Evolutionary conservation across 441 rosid genomes (phyloP).

Genomic region (Syzygium syzygioides): DNA sequence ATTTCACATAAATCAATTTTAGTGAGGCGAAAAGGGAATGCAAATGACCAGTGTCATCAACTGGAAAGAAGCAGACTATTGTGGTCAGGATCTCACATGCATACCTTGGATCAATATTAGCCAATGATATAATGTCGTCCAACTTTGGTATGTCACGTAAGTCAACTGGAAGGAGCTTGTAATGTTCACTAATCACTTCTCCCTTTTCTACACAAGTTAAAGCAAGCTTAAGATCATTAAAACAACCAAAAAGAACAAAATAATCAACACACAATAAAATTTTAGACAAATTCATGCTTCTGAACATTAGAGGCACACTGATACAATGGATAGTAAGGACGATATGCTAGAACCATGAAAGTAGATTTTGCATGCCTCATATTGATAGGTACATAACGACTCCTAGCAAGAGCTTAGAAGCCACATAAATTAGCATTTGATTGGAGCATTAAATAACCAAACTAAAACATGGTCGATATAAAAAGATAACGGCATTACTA

Average conservation of each 20-base stretch:
- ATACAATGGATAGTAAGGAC: background rate
- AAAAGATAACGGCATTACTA: background rate
- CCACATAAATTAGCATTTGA: background rate
- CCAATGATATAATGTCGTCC: slow-evolving; percentile 59
- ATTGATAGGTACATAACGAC: background rate
- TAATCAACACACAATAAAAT: background rate
- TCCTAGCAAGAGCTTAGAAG: background rate
- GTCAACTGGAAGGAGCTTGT: slow-evolving; percentile 90
- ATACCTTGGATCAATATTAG: slow-evolving; percentile 86
- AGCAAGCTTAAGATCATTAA: background rate
- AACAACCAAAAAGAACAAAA: background rate
- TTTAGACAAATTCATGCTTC: background rate
- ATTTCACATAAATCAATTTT: background rate
- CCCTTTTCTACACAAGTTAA: slow-evolving; percentile 60
- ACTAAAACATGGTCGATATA: background rate
- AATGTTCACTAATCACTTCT: slow-evolving; percentile 76
- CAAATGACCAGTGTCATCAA: background rate
- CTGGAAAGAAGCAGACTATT: background rate
- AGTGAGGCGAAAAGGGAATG: background rate
- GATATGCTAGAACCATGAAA: background rate
- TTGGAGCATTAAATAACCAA: background rate
- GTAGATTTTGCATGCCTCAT: background rate
- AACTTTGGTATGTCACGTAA: slow-evolving; percentile 67
- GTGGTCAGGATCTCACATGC: background rate
- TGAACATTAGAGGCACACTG: background rate